These are phyloP conservation scores for Lenzites betulinus DNA, from an alignment of 768 basidiomycete genomes.

Conservation along the genomic window DNA sequence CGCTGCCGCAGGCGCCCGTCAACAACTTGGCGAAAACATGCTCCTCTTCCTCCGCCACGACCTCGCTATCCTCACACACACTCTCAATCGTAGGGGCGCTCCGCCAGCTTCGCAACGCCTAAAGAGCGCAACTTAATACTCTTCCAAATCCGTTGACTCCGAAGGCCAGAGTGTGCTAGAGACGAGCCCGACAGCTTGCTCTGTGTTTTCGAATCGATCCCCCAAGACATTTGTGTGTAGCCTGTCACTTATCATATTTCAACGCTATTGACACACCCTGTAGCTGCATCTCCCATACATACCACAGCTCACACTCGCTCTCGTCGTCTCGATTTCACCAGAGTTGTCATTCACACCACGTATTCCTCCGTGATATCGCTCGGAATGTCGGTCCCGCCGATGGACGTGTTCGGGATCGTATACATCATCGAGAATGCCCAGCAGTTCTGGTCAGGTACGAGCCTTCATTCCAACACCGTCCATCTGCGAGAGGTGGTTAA, in stretches of 20 bases:
- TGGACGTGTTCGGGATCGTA: slow-evolving; percentile 65
- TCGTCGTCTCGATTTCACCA: background rate
- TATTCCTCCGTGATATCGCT: background rate
- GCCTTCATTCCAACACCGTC: background rate
- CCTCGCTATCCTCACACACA: background rate
- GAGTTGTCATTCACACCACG: background rate
- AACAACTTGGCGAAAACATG: background rate
- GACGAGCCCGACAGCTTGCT: too few species aligned
- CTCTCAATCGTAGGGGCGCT: background rate
- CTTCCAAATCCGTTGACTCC: too few species aligned
- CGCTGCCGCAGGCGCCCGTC: background rate
- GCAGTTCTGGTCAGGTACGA: slow-evolving; percentile 89
- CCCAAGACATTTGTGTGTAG: too few species aligned
- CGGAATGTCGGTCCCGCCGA: slow-evolving; percentile 12
- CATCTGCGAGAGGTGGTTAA: background rate
- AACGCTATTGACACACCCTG: background rate
- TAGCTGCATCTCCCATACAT: background rate
- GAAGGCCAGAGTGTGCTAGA: too few species aligned
- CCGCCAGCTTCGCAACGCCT: background rate
- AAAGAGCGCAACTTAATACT: too few species aligned
- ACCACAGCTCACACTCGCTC: background rate
- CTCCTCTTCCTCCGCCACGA: background rate
- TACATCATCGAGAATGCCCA: slow-evolving; percentile 83
- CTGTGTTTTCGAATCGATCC: too few species aligned
- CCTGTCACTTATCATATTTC: too few species aligned